phyloP scores from a whole-genome alignment of 2,329 filamentous ascomycete species.

The Orbilia quercus region DNA sequence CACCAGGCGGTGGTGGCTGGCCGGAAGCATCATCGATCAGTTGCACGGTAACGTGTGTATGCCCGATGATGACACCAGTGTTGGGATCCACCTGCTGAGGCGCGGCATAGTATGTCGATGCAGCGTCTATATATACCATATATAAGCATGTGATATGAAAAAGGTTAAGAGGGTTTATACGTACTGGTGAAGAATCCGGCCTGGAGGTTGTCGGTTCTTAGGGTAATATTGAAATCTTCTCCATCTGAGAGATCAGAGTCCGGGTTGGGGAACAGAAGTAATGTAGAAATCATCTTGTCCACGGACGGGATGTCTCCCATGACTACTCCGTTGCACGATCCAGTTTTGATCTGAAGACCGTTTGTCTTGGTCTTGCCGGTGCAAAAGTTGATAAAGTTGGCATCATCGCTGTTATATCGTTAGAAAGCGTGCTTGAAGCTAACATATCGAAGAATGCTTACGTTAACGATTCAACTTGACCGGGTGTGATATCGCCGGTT shows the following conservation, averaged over 20 bases:
- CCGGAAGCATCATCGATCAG: constrained; percentile 63
- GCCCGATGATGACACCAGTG: constrained; percentile 68
- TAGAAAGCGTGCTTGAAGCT: background rate
- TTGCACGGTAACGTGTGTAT: constrained; percentile 72
- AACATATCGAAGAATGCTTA: constrained; percentile 59
- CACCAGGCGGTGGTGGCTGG: constrained; percentile 65
- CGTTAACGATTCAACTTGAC: constrained; percentile 69
- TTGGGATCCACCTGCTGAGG: constrained; percentile 68
- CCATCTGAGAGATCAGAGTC: constrained; percentile 66
- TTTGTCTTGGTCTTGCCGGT: constrained; percentile 70
- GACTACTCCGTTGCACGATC: constrained; percentile 74
- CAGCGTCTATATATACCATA: constrained; percentile 63
- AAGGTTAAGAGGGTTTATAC: constrained; percentile 1
- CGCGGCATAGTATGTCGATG: constrained; percentile 71
- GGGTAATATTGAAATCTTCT: constrained; percentile 68
- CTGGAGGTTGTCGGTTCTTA: constrained; percentile 69
- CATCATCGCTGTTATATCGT: constrained; percentile 65
- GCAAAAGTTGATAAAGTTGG: constrained; percentile 75
- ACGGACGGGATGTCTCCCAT: constrained; percentile 71
- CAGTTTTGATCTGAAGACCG: constrained; percentile 69
- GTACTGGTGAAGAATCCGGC: constrained; percentile 71
- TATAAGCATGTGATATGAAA: background rate
- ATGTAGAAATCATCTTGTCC: constrained; percentile 70
- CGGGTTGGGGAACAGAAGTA: constrained; percentile 69
- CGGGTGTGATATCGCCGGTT: constrained; percentile 63